phyloP scores from a whole-genome alignment of 2,329 filamentous ascomycete genomes.

The Pseudogymnoascus sp. region DNA sequence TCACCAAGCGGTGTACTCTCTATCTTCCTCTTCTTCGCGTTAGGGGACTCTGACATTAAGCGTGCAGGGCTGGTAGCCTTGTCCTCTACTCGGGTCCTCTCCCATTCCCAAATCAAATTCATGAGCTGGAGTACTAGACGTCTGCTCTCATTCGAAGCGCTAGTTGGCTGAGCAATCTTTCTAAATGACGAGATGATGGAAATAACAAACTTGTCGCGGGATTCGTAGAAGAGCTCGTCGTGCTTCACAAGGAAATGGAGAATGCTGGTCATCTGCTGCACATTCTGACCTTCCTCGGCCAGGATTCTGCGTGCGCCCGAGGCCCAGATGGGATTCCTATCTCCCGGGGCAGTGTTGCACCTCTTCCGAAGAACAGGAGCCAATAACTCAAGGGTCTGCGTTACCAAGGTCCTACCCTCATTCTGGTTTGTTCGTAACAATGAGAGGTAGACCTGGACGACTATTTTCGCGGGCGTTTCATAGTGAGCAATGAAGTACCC shows the following conservation, averaged over 20 bases:
- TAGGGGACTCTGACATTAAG: slow-evolving; percentile 60
- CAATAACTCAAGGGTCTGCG: slow-evolving; percentile 87
- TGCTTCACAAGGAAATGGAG: slow-evolving; percentile 95
- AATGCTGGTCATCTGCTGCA: slow-evolving; percentile 93
- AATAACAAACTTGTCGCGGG: slow-evolving; percentile 80
- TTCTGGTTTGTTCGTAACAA: slow-evolving; percentile 89
- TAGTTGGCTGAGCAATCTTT: slow-evolving; percentile 78
- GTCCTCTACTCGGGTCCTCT: slow-evolving; percentile 70
- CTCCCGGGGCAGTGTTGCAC: slow-evolving; percentile 58
- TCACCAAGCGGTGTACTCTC: slow-evolving; percentile 46
- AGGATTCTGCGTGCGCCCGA: slow-evolving; percentile 84
- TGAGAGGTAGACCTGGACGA: slow-evolving; percentile 88
- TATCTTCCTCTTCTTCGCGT: slow-evolving; percentile 66
- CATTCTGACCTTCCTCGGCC: slow-evolving; percentile 87
- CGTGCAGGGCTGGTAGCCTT: slow-evolving; percentile 34
- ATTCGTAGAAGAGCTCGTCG: slow-evolving; percentile 89
- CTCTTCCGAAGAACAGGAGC: slow-evolving; percentile 89
- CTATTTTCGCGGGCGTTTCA: slow-evolving; percentile 93
- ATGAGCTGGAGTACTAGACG: slow-evolving; percentile 87
- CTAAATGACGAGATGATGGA: slow-evolving; percentile 82
- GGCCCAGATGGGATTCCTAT: slow-evolving; percentile 78
- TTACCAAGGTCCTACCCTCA: slow-evolving; percentile 84
- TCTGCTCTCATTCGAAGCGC: slow-evolving; percentile 83
- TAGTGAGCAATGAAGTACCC: slow-evolving; percentile 97
- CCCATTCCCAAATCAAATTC: slow-evolving; percentile 86